Percentiles rank a stretch among this genome's conserved stretches.
Evolutionary conservation across 2,329 filamentous ascomycete species (phyloP).

Genomic region (Verticillium nonalfalfae): DNA sequence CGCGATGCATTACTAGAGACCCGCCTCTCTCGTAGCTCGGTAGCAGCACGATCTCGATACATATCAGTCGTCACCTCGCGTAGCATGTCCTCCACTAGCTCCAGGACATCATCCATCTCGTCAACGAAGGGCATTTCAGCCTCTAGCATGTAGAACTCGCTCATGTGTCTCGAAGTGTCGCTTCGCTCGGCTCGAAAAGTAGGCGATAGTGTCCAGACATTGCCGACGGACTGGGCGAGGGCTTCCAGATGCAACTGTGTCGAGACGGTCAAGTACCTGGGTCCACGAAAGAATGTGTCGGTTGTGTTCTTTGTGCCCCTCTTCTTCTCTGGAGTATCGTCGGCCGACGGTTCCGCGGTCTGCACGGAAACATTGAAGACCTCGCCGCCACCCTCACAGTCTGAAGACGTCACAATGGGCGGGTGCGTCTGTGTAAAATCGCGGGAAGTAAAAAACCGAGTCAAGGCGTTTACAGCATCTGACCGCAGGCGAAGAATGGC

Average conservation of each 20-base stretch:
- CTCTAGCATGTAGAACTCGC: constrained; percentile 99
- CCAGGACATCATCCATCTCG: constrained; percentile 65
- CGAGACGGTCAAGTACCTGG: constrained; percentile 96
- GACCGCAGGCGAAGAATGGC: constrained; percentile 78
- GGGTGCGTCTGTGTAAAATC: constrained; percentile 81
- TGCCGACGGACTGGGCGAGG: constrained; percentile 77
- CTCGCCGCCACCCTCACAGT: constrained; percentile 94
- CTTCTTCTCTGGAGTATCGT: constrained; percentile 16
- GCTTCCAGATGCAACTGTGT: constrained; percentile 93
- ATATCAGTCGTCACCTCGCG: constrained; percentile 39
- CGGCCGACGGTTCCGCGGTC: constrained; percentile 9
- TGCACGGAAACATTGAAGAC: constrained; percentile 67
- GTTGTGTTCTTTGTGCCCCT: constrained; percentile 17
- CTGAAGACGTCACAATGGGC: constrained; percentile 90
- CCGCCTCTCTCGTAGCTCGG: constrained; percentile 30
- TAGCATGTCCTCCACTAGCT: constrained; percentile 74
- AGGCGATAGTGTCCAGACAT: constrained; percentile 90
- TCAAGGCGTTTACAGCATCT: constrained; percentile 66
- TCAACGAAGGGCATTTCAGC: constrained; percentile 79
- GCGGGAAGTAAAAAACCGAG: constrained; percentile 65
- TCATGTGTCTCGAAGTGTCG: constrained; percentile 88
- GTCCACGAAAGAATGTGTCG: constrained; percentile 68
- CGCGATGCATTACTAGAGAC: constrained; percentile 9
- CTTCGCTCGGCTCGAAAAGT: constrained; percentile 92
- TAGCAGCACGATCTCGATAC: constrained; percentile 31